These are phyloP conservation scores for Leishmania gerbilli DNA, from an alignment of 208 protist genomes.

Conservation along the genomic window DNA sequence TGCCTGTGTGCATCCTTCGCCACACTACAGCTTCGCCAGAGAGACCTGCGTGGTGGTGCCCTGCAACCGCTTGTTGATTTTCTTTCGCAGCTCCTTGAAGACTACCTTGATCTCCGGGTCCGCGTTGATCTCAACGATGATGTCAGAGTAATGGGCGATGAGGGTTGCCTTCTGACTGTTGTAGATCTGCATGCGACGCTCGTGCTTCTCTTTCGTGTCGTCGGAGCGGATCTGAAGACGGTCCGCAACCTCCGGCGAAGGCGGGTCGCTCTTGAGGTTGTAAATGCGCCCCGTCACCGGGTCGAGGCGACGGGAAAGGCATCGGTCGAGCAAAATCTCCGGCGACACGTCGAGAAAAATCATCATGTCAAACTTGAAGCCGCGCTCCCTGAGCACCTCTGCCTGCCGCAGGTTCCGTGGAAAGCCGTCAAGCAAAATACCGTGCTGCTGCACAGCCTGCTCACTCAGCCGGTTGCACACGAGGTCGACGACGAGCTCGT, in stretches of 20 bases:
- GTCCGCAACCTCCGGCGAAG: slow-evolving; percentile 62
- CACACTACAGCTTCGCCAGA: slow-evolving; percentile 20
- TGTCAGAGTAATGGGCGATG: slow-evolving; percentile 53
- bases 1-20: neutral
- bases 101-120: slow-evolving; percentile 54
- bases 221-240: slow-evolving; percentile 82
- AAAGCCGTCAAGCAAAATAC: slow-evolving; percentile 94
- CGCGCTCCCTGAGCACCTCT: slow-evolving; percentile 44
- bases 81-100: slow-evolving; percentile 34
- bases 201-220: slow-evolving; percentile 79
- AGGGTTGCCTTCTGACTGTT: slow-evolving; percentile 62
- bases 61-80: slow-evolving; percentile 34
- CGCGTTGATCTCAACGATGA: slow-evolving; percentile 60
- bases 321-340: slow-evolving; percentile 55
- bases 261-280: slow-evolving; percentile 75
- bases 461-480: slow-evolving; percentile 50
- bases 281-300: slow-evolving; percentile 78
- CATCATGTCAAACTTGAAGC: slow-evolving; percentile 74
- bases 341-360: slow-evolving; percentile 69
- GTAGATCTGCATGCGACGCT: slow-evolving; percentile 75
- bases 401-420: slow-evolving; percentile 93
- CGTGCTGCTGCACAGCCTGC: slow-evolving; percentile 40
- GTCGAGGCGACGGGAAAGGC: slow-evolving; percentile 63
- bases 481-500: slow-evolving; percentile 77
- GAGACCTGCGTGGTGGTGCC: neutral